Conservation (phyloP, 768 basidiomycete species). For the Leucosporidium creatinivorum region DNA sequence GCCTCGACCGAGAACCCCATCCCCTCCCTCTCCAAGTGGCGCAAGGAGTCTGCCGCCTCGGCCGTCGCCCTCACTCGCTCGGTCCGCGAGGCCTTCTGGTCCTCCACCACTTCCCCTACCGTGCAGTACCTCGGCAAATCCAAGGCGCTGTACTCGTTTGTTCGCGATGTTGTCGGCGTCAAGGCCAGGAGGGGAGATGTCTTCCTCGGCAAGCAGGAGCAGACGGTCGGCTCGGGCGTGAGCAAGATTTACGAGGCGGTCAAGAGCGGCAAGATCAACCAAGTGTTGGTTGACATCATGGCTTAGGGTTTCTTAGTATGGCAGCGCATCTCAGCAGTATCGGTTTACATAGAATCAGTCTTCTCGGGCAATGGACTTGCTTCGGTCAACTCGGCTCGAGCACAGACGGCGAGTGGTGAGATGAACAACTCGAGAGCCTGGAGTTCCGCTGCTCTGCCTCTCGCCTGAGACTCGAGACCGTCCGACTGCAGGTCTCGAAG, state of each 20-base stretch:
- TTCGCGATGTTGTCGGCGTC: constrained; percentile 64
- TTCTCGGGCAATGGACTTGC: background rate
- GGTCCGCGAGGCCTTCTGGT: constrained; percentile 46
- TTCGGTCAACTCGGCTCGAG: background rate
- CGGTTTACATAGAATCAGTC: background rate
- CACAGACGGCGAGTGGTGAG: background rate
- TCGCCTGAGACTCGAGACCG: too few relatives aligned
- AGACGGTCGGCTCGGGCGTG: constrained; percentile 62
- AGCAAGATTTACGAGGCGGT: constrained; percentile 62
- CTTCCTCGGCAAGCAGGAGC: constrained; percentile 43
- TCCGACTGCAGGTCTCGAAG: too few relatives aligned
- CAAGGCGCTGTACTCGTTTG: constrained; percentile 65
- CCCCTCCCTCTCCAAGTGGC: constrained; percentile 28
- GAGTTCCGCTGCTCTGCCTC: too few relatives aligned
- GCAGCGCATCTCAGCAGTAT: too few relatives aligned
- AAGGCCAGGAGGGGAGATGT: constrained; percentile 54
- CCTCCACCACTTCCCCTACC: constrained; percentile 49
- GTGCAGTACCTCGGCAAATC: constrained; percentile 60
- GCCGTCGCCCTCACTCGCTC: constrained; percentile 52
- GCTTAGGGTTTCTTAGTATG: background rate
- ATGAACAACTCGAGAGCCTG: too few relatives aligned
- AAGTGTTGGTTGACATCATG: constrained; percentile 19
- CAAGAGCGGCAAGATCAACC: constrained; percentile 15
- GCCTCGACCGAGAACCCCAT: constrained; percentile 35
- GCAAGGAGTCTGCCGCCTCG: constrained; percentile 49